These are phyloP conservation scores for Fraxinus platypoda DNA, from an alignment of 305 asterid genomes.

Conservation along the genomic window DNA sequence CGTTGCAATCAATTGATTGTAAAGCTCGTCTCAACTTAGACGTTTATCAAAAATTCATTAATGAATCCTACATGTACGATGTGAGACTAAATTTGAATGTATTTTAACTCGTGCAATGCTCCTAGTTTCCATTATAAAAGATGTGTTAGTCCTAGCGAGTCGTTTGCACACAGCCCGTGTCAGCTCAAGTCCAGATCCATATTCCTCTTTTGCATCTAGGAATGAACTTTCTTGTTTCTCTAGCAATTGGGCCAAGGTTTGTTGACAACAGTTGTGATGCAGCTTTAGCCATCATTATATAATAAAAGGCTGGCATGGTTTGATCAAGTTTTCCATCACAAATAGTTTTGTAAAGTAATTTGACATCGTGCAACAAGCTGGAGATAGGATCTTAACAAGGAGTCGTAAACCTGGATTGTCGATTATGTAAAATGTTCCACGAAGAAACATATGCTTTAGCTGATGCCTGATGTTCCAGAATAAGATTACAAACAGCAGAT, in stretches of 20 bases:
- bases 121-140: background rate
- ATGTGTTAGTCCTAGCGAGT: too few relatives aligned
- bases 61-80: background rate
- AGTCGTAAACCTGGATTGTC: background rate
- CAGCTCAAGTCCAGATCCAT: too few relatives aligned
- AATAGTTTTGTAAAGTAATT: background rate
- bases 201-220: too few relatives aligned
- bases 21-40: background rate
- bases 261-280: too few relatives aligned
- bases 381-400: background rate
- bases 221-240: too few relatives aligned
- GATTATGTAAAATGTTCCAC: background rate
- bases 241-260: too few relatives aligned
- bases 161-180: too few relatives aligned
- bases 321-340: too few relatives aligned
- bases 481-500: constrained; percentile 13
- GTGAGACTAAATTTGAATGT: background rate
- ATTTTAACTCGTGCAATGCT: background rate
- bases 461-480: constrained; percentile 19
- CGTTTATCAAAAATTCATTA: background rate
- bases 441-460: background rate
- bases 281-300: too few relatives aligned
- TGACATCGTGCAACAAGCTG: background rate
- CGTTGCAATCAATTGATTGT: background rate
- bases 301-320: too few relatives aligned